These are phyloP conservation scores for Panellus pusillus DNA, from an alignment of 768 basidiomycete species.

Conservation along the genomic window DNA sequence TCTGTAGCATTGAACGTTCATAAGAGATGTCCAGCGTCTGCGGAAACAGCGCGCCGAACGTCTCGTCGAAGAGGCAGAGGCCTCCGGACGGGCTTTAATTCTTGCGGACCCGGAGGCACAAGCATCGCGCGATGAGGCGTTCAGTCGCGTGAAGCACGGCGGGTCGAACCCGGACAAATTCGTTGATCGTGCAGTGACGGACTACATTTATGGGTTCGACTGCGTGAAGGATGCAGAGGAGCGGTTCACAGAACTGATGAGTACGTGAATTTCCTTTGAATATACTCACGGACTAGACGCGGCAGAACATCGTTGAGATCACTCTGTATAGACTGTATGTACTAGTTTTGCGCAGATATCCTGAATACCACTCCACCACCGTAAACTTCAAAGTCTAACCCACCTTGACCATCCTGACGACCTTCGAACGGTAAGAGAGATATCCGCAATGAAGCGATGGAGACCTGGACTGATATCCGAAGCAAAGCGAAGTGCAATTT, in stretches of 20 bases:
- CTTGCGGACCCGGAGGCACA: constrained; percentile 20
- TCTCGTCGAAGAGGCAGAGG: constrained; percentile 23
- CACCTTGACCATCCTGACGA: too few species aligned
- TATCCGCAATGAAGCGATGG: too few species aligned
- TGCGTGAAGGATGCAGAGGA: constrained; percentile 20
- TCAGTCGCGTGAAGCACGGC: constrained; percentile 19
- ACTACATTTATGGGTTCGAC: constrained; percentile 25
- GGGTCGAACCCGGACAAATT: constrained; percentile 24
- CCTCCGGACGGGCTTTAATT: constrained; percentile 17
- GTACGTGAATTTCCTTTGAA: neutral
- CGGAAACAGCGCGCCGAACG: constrained; percentile 23
- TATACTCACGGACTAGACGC: too few species aligned
- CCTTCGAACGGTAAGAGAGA: too few species aligned
- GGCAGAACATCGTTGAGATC: too few species aligned
- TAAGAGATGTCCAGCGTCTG: constrained; percentile 9
- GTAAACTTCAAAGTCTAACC: too few species aligned
- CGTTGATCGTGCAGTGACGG: constrained; percentile 23
- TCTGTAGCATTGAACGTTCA: neutral
- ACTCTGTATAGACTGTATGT: too few species aligned
- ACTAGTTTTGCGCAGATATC: too few species aligned
- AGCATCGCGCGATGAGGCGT: constrained; percentile 24
- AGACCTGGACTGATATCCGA: too few species aligned
- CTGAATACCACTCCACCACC: too few species aligned
- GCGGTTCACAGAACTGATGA: neutral
- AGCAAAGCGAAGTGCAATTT: too few species aligned